Base-by-base conservation (phyloP, 2,329 filamentous ascomycete genomes). In the Albifimbria verrucaria region DNA sequence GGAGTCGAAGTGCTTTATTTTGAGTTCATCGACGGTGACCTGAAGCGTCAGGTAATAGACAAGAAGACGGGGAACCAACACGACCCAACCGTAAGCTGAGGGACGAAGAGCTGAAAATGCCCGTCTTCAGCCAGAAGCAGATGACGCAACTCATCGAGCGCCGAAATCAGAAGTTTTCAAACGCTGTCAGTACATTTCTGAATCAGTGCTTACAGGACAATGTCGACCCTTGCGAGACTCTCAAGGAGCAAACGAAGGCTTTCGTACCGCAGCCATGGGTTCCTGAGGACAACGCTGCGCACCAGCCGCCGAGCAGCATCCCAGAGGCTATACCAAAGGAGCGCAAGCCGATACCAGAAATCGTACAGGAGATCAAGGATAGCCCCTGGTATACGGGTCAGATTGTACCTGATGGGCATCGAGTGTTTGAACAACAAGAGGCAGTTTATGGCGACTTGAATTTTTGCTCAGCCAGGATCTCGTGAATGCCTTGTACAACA, bases 401-500 rank as follows among this genome's bases (percentile, higher is more conserved):
- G 70, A 92, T 99, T 57, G 92, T 97, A 1, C 91, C 92, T 0
- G 89, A 96, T 60, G 94, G 94, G 0, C 92, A 97, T 73, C 83
- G 92, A 28, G 89, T 96, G 0, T 95, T 97, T 63, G 91, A 96
- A 59, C 83, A 89, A 2, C 92, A 96, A 63, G 83, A 87, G 58
- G 78, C 93, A 0, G 81, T 92, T 0, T 92, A 89, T 62, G 92
- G 91, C 1, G 88, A 96, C 42, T 77, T 99, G 48, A 82, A 88
- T 99, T 97, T 65, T 76, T 88, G 18, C 79, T 99, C 7, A 96
- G 92, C 50, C 94, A 99, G 67, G 83, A 89, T 58, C 74, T 99
- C 48, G 92, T 99, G n/a, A 96, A 99, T 68, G 93, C 94, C 1
- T 72, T 99, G 1, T 99, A 95, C 74, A 97, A 97, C 61, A 89